Percentiles rank a stretch among this genome's conserved stretches.
These are phyloP conservation scores for Hirschfeldia incana DNA, from an alignment of 345 rosid genomes.

Conservation along the genomic window DNA sequence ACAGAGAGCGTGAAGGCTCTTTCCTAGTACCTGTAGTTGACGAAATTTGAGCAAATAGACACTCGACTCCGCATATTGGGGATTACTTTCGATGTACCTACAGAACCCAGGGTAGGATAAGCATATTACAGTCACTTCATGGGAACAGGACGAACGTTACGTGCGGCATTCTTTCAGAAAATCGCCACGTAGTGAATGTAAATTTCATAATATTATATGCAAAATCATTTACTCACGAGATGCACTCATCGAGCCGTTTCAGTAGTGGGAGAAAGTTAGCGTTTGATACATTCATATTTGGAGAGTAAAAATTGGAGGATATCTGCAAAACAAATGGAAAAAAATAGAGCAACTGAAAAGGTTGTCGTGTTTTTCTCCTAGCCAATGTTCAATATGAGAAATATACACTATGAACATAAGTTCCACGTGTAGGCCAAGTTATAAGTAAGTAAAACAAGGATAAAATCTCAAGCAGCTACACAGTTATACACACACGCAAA, in stretches of 20 bases:
- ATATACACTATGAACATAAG: conserved; percentile 6
- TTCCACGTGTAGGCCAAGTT: not conserved
- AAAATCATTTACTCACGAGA: conserved; percentile 64
- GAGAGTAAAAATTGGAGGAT: conserved; percentile 82
- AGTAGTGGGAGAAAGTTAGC: conserved; percentile 81
- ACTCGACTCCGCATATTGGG: conserved; percentile 92
- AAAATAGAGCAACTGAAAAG: conserved; percentile 15
- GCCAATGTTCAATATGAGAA: not conserved
- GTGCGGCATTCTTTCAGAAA: not conserved
- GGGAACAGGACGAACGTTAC: conserved; percentile 4
- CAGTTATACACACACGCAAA: too few relatives aligned
- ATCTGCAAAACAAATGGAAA: conserved; percentile 47
- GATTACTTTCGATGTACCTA: conserved; percentile 88
- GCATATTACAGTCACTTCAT: conserved; percentile 15
- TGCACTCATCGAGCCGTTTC: conserved; percentile 91
- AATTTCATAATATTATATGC: not conserved
- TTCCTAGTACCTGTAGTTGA: conserved; percentile 84
- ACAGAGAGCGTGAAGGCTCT: conserved; percentile 12
- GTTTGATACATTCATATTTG: conserved; percentile 76
- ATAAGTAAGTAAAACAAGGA: conserved; percentile 11
- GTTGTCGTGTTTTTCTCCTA: conserved; percentile 13
- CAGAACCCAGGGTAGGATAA: conserved; percentile 13
- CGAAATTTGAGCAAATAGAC: conserved; percentile 94
- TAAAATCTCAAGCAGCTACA: conserved; percentile 4
- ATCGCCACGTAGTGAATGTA: conserved; percentile 5